Evolutionary conservation across 768 basidiomycete species (phyloP), one percentile per base, ranked within the genome.

Genomic region (Pisolithus tinctorius): DNA sequence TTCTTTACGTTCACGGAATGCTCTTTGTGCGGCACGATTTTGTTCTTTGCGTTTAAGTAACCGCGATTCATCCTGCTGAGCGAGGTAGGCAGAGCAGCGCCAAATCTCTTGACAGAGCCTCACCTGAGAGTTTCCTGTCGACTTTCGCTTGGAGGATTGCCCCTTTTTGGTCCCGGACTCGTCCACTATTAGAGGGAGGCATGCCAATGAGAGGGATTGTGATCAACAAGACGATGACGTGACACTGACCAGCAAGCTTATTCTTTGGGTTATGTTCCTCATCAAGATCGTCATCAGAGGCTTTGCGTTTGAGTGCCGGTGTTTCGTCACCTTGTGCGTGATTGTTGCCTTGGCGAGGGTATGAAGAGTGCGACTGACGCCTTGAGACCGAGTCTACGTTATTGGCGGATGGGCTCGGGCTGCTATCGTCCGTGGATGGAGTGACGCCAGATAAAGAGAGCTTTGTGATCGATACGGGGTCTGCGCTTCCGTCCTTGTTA

Each of bases 1-100:
- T 72, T 99, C 95, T 70, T 97, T 94, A 55, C 95, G 80, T 69
- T 98, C 96, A 50, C 95, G 76, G 74, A 99, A 99, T 1, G 95
- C 95, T 48, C 95, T 84, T 69, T 99, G 96, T 6, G 95, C 95
- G 3, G 93, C 93, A 50, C 95, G 78, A 60, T 99, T 99, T 71
- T 98, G 95, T 60, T 97, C 90, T 71, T 98, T 98, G 55, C 95
- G 84, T 64, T 95, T 94, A 56, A 88, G 55, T 4, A 92, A 69
- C 23, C 88, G 80, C 4, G 76, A 68, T 60, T 91, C 89, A 57
- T 93, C 90, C 69, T 88, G 55, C 45, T 52, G 44, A 16, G 30
- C 8, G 40, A 49, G 42, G 11, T 44, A 49, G 41, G 51, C 27
- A 34, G 58, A 55, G 23, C 30, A 31, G 9, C 6, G 36, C 40